Base-by-base conservation (phyloP, 1,139 yeast genomes). In the Saccharomyces hybrid region DNA sequence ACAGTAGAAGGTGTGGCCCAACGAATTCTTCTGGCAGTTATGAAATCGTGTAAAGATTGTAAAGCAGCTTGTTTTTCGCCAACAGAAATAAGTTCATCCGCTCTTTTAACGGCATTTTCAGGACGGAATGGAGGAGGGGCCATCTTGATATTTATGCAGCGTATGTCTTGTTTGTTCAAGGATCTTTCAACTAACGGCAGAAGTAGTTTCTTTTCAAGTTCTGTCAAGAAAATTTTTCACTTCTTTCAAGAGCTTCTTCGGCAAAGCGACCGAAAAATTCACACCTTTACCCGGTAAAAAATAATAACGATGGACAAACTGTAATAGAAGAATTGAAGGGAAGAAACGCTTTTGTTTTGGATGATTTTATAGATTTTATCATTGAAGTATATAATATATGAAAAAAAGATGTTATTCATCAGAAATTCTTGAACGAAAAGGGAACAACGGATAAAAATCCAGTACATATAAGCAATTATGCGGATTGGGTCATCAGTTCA, bases 51-150 rank as follows among this genome's bases (percentile, higher is more conserved):
- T 58, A 95, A 79, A 46, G 93, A 84, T 71, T 88, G 96, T 60
- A 93, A 78, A 47, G 99, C 99, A 52, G 96, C 96, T 60, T 87
- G 87, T 49, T 81, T 76, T 75, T 91, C 95, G 54, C 86, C 95
- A 60, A 95, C 97, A 54, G 90, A 93, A 65, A 91, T 88, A 70
- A 93, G 83, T 76, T 93, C 98, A 69, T 93, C 98, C 52, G 97
- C 97, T 73, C 97, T 88, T 78, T 87, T 88, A 63, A 88, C 79
- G 63, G 88, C 90, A 72, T 88, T 88, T 73, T 88, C 96, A 57
- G 96, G 96, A 74, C 96, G 89, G 69, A 87, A 79, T 62, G 82
- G 81, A 55, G 89, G 90, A 51, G 91, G 77, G 50, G 77, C 75
- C 76, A 73, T 74, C 27, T 46, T 38, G 25, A 3, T 38, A n/a